phyloP scores from a whole-genome alignment of 1,139 yeast genomes.

The Blastobotrys illinoisensis region DNA sequence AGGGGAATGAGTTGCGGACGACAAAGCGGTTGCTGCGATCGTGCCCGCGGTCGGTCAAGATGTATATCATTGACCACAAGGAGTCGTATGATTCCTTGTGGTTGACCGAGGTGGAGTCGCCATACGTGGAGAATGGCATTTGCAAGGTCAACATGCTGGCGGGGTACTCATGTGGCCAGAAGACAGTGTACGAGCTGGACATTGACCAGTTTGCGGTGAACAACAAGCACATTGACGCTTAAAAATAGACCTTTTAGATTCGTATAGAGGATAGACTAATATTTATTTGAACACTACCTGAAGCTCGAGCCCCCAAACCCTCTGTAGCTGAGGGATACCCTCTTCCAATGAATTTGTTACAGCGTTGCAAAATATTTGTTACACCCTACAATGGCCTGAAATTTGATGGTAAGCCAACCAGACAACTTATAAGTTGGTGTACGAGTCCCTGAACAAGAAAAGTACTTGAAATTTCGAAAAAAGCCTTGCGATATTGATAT shows the following conservation, averaged over 20 bases:
- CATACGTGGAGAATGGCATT: constrained; percentile 6
- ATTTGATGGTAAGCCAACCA: too few species aligned
- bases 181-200: constrained; percentile 6
- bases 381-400: too few species aligned
- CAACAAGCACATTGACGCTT: constrained; percentile 2
- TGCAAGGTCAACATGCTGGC: constrained; percentile 6
- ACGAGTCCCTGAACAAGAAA: too few species aligned
- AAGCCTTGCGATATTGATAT: too few species aligned
- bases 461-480: too few species aligned
- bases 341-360: too few species aligned
- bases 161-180: constrained; percentile 3
- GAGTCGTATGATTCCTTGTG: constrained; percentile 10
- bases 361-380: too few species aligned
- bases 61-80: constrained; percentile 13
- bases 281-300: too few species aligned
- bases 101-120: constrained; percentile 3
- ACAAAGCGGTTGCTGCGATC: constrained; percentile 8
- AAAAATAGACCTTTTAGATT: not conserved
- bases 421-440: too few species aligned
- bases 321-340: too few species aligned
- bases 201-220: not conserved
- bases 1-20: constrained; percentile 1
- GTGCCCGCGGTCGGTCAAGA: constrained; percentile 7
- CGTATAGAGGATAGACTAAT: constrained; percentile 2
- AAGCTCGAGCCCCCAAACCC: too few species aligned